phyloP scores from a whole-genome alignment of 2,329 filamentous ascomycete species.

The Neobulgaria alba region DNA sequence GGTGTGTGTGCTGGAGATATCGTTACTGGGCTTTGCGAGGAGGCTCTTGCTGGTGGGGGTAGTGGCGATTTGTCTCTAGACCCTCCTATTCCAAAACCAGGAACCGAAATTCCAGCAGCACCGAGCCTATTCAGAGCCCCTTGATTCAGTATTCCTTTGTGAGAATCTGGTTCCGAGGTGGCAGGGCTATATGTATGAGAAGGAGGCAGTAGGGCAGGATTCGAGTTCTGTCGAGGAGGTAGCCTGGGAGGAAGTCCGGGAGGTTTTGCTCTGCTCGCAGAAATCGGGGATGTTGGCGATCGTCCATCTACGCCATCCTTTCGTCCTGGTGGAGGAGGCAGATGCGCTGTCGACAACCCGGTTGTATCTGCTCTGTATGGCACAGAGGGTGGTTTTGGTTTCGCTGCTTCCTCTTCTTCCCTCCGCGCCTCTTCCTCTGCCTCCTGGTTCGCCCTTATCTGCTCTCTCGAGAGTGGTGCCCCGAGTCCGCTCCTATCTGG shows the following conservation, averaged over 20 bases:
- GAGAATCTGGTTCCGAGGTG: conserved; percentile 22
- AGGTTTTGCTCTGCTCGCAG: conserved; percentile 21
- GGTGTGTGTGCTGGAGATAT: conserved; percentile 11
- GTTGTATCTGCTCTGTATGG: conserved; percentile 54
- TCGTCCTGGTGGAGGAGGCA: conserved; percentile 51
- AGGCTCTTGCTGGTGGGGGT: conserved; percentile 20
- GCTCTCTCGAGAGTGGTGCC: conserved; percentile 34
- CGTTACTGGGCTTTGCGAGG: conserved; percentile 17
- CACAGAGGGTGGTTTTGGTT: conserved; percentile 38
- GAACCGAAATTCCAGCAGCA: conserved; percentile 55
- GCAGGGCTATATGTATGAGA: conserved; percentile 30
- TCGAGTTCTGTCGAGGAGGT: conserved; percentile 37
- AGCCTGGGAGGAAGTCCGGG: conserved; percentile 49
- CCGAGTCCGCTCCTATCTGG: conserved; percentile 33
- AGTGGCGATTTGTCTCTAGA: conserved; percentile 28
- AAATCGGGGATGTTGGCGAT: conserved; percentile 14
- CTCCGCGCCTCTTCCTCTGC: conserved; percentile 21
- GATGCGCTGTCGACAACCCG: conserved; percentile 47
- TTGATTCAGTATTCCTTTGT: conserved; percentile 28
- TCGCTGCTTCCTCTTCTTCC: conserved; percentile 24
- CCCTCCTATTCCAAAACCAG: conserved; percentile 52
- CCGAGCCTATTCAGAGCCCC: conserved; percentile 48
- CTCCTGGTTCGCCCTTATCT: conserved; percentile 25
- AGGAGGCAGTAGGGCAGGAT: conserved; percentile 29
- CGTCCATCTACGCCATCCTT: conserved; percentile 27